These are phyloP conservation scores for Pachysolen tannophilus DNA, from an alignment of 805 yeast species.

Conservation along the genomic window DNA sequence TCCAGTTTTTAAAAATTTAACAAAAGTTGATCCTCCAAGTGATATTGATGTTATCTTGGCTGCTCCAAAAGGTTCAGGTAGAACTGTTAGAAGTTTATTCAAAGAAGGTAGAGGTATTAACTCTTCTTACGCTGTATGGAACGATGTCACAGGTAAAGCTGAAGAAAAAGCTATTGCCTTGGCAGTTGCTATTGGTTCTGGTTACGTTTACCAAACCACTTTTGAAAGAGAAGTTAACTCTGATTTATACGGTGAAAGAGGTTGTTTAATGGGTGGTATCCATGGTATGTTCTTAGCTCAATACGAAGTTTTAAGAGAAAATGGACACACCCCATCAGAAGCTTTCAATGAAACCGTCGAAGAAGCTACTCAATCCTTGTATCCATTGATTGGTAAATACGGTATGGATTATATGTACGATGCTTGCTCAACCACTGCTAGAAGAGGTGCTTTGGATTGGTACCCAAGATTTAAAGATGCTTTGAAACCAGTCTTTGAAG, in stretches of 20 bases:
- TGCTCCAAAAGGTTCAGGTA: conserved; percentile 99
- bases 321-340: conserved; percentile 99
- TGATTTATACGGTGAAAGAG: conserved; percentile 99
- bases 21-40: conserved; percentile 91
- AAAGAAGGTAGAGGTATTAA: conserved; percentile 99
- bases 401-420: conserved; percentile 99
- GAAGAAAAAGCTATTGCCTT: conserved; percentile 98
- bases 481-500: conserved; percentile 96
- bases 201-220: conserved; percentile 99
- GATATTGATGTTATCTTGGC: conserved; percentile 96
- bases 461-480: conserved; percentile 98
- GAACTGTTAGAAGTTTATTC: conserved; percentile 98
- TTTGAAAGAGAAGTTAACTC: conserved; percentile 99
- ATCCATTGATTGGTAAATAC: conserved; percentile 98
- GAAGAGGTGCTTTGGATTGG: conserved; percentile 99
- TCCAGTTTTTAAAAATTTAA: conserved; percentile 96
- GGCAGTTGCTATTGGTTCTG: conserved; percentile 99
- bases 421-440: conserved; percentile 99
- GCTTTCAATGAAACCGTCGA: conserved; percentile 99
- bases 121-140: conserved; percentile 99
- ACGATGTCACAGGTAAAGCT: conserved; percentile 98
- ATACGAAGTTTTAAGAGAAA: conserved; percentile 99
- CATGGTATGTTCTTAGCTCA: conserved; percentile 99
- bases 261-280: conserved; percentile 99
- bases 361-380: conserved; percentile 98